Evolutionary conservation across 2,329 filamentous ascomycete species (phyloP).

Genomic region (Colletotrichum navitas): DNA sequence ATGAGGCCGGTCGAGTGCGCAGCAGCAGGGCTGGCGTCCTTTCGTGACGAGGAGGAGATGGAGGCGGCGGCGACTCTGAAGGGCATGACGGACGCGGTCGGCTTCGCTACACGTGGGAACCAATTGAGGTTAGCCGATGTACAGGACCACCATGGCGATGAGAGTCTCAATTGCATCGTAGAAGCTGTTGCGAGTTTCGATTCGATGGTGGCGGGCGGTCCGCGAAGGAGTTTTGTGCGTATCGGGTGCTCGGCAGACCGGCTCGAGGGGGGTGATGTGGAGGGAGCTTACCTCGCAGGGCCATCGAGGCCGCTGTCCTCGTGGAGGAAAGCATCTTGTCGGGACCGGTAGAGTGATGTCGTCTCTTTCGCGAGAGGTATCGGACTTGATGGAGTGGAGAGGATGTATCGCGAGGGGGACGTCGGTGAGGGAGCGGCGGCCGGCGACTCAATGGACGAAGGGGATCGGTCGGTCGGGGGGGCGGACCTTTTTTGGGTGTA

Average conservation of each 20-base stretch:
- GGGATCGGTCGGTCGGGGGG: slow-evolving; percentile 30
- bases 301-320: slow-evolving; percentile 65
- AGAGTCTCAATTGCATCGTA: neutral
- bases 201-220: slow-evolving; percentile 13
- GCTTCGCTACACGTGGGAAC: slow-evolving; percentile 67
- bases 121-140: slow-evolving; percentile 45
- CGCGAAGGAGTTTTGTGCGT: slow-evolving; percentile 13
- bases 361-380: slow-evolving; percentile 11
- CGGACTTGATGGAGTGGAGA: slow-evolving; percentile 34
- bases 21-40: slow-evolving; percentile 69
- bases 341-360: slow-evolving; percentile 1
- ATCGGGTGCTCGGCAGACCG: slow-evolving; percentile 21
- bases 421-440: slow-evolving; percentile 10
- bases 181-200: slow-evolving; percentile 1
- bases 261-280: neutral
- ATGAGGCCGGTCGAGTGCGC: slow-evolving; percentile 66
- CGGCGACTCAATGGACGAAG: slow-evolving; percentile 27
- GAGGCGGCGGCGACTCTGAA: slow-evolving; percentile 73
- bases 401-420: slow-evolving; percentile 13
- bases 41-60: slow-evolving; percentile 75
- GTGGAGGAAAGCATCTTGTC: slow-evolving; percentile 60
- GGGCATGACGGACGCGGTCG: slow-evolving; percentile 71
- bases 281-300: slow-evolving; percentile 62
- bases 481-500: slow-evolving; percentile 19
- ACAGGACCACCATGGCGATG: neutral